Base-by-base conservation (phyloP, 1,284 basidiomycete genomes). In the Irpex sp. region DNA sequence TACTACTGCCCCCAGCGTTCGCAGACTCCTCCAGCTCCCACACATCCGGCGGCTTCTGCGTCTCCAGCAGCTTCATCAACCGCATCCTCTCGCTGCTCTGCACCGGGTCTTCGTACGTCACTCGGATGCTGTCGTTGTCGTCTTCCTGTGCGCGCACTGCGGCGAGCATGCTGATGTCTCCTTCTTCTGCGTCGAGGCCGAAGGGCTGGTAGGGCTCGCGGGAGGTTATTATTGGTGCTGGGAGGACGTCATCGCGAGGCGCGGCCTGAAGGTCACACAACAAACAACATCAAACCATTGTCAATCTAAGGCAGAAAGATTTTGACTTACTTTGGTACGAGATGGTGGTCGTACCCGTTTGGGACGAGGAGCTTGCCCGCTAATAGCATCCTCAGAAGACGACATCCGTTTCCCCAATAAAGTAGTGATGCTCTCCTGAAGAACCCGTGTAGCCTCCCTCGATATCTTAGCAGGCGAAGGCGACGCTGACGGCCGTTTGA, bases 41-140 rank as follows among this genome's bases (percentile, higher is more conserved):
- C 11, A 56, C 38, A 11, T 61, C 51, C 5, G 51, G 59, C 51
- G 37, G 55, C 40, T 57, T 65, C 15, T 62, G 60, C 2, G 44
- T 64, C 26, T 66, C 69, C 37, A 80, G 67, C 34, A 80, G 66
- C 71, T 62, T 78, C 74, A 79, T 77, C 59, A 86, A 70, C 68
- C 81, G 76, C 66, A 78, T 76, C 72, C 81, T 81, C 74, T 89
- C 87, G 56, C 80, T 82, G 40, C 74, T 75, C 74, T 89, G 85
- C 17, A 73, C 81, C 0, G 87, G 86, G 71, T 91, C 89, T 70
- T 89, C 87, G 66, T 91, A 92, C 62, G 79, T 82, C 21, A 91
- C 85, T 9, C 81, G 77, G 17, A 56, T 31, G 48, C 76, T 58
- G 64, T 76, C 54, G 49, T 76, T 58, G 64, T 76, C 74, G 26